These are phyloP conservation scores for Geoglossum cookeanum DNA, from an alignment of 2,329 filamentous ascomycete species.

Conservation along the genomic window DNA sequence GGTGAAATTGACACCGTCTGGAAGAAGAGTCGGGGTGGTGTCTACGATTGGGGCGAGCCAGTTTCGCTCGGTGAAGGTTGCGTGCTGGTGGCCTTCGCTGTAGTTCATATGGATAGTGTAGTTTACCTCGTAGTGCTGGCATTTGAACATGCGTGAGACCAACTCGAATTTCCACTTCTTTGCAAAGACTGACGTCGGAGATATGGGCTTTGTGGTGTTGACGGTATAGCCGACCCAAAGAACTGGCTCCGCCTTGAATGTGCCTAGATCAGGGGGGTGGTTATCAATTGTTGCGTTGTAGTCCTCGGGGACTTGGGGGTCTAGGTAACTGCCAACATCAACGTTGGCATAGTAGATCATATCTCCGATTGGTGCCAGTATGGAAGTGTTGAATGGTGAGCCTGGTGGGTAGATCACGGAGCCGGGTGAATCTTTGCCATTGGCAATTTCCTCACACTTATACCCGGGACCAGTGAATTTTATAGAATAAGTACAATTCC, in stretches of 20 bases:
- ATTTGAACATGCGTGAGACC: conserved; percentile 19
- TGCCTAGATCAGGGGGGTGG: conserved; percentile 16
- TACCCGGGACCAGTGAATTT: conserved; percentile 19
- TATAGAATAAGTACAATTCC: conserved; percentile 20
- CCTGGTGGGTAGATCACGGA: conserved; percentile 10
- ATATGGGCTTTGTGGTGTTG: conserved; percentile 15
- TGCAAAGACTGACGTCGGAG: conserved; percentile 11
- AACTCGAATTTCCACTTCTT: conserved; percentile 17
- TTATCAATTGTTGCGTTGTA: conserved; percentile 8
- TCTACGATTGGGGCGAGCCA: conserved; percentile 16
- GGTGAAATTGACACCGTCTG: conserved; percentile 2
- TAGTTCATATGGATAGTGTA: conserved; percentile 19
- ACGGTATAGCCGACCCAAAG: conserved; percentile 20
- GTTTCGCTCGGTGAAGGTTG: conserved; percentile 13
- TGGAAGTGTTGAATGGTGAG: conserved; percentile 16
- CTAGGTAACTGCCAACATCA: conserved; percentile 16
- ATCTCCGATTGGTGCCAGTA: conserved; percentile 17
- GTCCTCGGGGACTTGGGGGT: conserved; percentile 14
- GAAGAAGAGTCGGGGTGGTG: conserved; percentile 10
- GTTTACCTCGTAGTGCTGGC: conserved; percentile 18
- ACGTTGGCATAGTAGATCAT: conserved; percentile 17
- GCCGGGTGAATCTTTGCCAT: conserved; percentile 8
- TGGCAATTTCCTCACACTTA: conserved; percentile 18
- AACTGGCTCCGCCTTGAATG: conserved; percentile 18
- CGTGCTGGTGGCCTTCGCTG: conserved; percentile 13